Evolutionary conservation across 2,329 filamentous ascomycete species (phyloP).

Genomic region (Alternaria hordeiaustralica): DNA sequence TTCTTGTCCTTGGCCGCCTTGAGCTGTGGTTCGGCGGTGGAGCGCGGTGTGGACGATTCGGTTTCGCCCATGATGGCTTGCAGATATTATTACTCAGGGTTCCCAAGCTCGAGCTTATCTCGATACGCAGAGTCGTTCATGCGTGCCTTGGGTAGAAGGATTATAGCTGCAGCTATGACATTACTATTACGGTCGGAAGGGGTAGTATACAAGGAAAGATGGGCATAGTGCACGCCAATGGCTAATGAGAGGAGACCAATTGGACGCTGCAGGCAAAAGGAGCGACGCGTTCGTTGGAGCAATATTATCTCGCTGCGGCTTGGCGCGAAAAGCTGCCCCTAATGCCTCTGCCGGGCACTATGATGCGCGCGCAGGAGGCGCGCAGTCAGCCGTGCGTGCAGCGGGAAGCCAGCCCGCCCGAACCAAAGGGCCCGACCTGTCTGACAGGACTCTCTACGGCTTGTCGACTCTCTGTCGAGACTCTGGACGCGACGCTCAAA

Average conservation of each 20-base stretch:
- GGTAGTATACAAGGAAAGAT: constrained; percentile 10
- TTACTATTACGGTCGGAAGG: constrained; percentile 23
- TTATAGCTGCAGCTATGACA: constrained; percentile 33
- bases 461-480: no score
- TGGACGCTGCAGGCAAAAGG: constrained; percentile 29
- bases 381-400: constrained; percentile 21
- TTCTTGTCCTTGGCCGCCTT: constrained; percentile 79
- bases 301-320: constrained; percentile 26
- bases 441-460: no score
- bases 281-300: constrained; percentile 30
- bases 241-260: constrained; percentile 21
- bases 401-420: constrained; percentile 23
- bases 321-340: constrained; percentile 33
- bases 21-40: constrained; percentile 36
- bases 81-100: constrained; percentile 14
- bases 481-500: background rate
- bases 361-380: constrained; percentile 28
- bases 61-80: constrained; percentile 42
- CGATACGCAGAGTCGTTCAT: constrained; percentile 23
- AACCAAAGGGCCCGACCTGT: constrained; percentile 12
- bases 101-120: constrained; percentile 26
- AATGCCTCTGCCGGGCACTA: constrained; percentile 17
- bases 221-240: constrained; percentile 15
- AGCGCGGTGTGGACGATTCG: constrained; percentile 46
- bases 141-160: constrained; percentile 11